These are phyloP conservation scores for Salix caprea DNA, from an alignment of 345 rosid species.

Conservation along the genomic window DNA sequence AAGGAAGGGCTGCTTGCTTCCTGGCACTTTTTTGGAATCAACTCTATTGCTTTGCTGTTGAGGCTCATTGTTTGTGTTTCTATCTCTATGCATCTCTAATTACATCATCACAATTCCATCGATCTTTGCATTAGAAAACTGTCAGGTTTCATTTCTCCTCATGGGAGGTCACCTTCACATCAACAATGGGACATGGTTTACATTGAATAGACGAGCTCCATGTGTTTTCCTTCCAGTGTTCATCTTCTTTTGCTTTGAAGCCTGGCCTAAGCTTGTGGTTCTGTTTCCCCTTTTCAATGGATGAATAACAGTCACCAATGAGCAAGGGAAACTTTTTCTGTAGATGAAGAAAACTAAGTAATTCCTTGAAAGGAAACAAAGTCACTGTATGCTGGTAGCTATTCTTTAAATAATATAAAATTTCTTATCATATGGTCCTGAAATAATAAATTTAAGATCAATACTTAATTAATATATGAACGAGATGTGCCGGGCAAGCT, in stretches of 20 bases:
- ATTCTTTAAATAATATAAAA: too few species aligned
- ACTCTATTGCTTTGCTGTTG: neutral
- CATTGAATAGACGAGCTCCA: neutral
- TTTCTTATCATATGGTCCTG: too few species aligned
- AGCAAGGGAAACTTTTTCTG: neutral
- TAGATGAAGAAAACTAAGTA: neutral
- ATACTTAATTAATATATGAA: too few species aligned
- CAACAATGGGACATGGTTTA: neutral
- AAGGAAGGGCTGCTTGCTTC: constrained; percentile 8
- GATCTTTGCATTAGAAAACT: too few species aligned
- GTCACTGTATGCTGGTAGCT: too few species aligned
- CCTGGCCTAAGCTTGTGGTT: neutral
- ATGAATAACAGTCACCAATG: neutral
- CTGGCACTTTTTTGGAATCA: neutral
- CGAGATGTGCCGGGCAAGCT: too few species aligned
- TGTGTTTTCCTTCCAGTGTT: neutral
- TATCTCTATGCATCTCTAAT: neutral
- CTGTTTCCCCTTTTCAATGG: too few species aligned
- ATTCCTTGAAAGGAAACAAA: too few species aligned
- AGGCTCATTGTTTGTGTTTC: neutral
- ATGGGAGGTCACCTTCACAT: neutral
- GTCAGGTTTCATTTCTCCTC: neutral
- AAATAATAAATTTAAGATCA: too few species aligned
- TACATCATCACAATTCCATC: neutral
- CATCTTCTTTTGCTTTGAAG: neutral